Evolutionary conservation across 2,329 filamentous ascomycete species (phyloP).

Genomic region (Knufia petricola): DNA sequence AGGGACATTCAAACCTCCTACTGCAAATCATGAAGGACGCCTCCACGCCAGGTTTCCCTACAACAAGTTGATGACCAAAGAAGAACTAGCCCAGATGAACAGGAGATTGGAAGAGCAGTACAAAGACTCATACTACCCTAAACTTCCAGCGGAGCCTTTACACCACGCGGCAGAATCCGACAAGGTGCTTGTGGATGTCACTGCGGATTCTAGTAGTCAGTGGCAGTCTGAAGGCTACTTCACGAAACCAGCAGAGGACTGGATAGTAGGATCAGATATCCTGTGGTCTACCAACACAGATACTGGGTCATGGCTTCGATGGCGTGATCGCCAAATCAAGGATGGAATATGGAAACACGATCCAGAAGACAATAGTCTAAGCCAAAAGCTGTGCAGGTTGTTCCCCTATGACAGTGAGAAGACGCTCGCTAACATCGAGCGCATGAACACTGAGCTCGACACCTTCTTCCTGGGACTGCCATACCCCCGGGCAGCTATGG

Average conservation of each 20-base stretch:
- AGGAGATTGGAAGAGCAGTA: slow-evolving; percentile 12
- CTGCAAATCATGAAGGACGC: not conserved
- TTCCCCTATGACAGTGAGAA: slow-evolving; percentile 1
- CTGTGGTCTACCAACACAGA: slow-evolving; percentile 1
- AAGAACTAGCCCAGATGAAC: slow-evolving; percentile 14
- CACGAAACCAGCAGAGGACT: not conserved
- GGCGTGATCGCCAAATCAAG: not conserved
- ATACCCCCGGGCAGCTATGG: not conserved
- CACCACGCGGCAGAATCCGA: not conserved
- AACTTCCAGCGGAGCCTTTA: not conserved
- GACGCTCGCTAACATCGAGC: not conserved
- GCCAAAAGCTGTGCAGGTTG: not conserved
- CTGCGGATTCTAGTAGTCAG: not conserved
- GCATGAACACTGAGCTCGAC: not conserved
- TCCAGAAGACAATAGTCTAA: not conserved
- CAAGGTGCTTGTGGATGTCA: slow-evolving; percentile 5
- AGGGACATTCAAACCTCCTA: slow-evolving; percentile 9
- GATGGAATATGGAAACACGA: not conserved
- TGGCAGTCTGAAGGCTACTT: too few species aligned
- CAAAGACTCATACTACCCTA: not conserved
- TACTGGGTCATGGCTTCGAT: not conserved
- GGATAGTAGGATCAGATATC: not conserved
- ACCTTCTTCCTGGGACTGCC: not conserved
- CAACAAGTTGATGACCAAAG: slow-evolving; percentile 13
- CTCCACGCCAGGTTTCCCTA: slow-evolving; percentile 15